Percentiles rank a stretch among this genome's conserved stretches.
Conservation (phyloP, 148 eudicot genomes). For the Vaccinium darrowii region DNA sequence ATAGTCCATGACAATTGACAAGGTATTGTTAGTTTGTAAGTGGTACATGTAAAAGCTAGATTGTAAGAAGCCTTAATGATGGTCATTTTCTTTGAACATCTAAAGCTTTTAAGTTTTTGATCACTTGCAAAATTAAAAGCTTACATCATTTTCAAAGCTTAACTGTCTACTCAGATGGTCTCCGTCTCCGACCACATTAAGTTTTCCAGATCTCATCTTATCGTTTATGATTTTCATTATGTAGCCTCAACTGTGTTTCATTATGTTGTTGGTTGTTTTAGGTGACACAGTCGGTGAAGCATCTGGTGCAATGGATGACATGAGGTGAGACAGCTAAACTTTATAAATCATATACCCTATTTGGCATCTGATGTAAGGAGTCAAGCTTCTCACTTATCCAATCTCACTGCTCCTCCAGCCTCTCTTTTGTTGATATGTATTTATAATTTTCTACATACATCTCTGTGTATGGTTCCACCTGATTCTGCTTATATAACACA, state of each 20-base stretch:
- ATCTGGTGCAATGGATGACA: conserved; percentile 29
- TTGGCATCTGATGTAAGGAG: background rate
- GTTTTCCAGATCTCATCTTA: background rate
- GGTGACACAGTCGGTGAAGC: conserved; percentile 42
- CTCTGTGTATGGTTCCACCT: background rate
- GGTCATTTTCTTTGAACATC: background rate
- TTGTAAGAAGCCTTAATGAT: background rate
- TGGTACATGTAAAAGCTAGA: background rate
- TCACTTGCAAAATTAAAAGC: background rate
- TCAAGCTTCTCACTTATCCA: background rate
- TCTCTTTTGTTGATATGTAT: background rate
- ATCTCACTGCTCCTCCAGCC: background rate
- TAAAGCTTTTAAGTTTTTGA: background rate
- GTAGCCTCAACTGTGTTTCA: background rate
- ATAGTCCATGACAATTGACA: background rate
- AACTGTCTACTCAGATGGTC: background rate
- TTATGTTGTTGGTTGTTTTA: conserved; percentile 22
- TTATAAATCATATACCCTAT: background rate
- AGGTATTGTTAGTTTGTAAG: background rate
- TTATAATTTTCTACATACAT: background rate
- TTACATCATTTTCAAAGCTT: background rate
- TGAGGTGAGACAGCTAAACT: conserved; percentile 39
- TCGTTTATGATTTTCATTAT: background rate
- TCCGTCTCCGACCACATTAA: background rate
- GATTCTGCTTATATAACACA: conserved; percentile 2